Evolutionary conservation across 2,329 filamentous ascomycete species (phyloP).

Genomic region (Calonectria montana): DNA sequence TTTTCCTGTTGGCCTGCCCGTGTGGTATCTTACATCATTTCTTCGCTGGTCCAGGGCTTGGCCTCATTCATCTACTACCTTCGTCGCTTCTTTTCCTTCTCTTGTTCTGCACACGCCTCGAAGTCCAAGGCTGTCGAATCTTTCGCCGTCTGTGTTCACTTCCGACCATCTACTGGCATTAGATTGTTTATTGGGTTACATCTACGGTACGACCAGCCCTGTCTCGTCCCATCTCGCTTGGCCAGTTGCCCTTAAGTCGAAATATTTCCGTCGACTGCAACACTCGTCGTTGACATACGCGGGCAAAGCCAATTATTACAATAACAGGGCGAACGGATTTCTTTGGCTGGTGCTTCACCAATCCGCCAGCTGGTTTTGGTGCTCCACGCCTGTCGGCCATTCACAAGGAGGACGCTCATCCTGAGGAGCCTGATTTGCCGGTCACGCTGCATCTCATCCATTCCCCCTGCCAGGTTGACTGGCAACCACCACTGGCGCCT

Average conservation of each 20-base stretch:
- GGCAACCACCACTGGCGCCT: conserved; percentile 31
- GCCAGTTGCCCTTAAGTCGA: conserved; percentile 26
- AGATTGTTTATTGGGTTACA: conserved; percentile 22
- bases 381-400: conserved; percentile 39
- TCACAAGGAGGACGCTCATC: conserved; percentile 34
- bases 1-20: conserved; percentile 39
- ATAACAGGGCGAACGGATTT: conserved; percentile 36
- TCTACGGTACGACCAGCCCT: conserved; percentile 23
- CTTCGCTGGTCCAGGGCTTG: conserved; percentile 26
- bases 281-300: conserved; percentile 29
- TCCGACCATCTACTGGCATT: conserved; percentile 23
- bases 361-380: conserved; percentile 15
- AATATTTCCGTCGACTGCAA: conserved; percentile 23
- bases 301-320: conserved; percentile 36
- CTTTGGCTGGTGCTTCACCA: conserved; percentile 35
- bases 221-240: conserved; percentile 21
- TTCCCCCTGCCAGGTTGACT: conserved; percentile 36
- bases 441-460: conserved; percentile 32
- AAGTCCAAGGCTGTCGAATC: conserved; percentile 27
- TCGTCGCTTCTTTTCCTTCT: conserved; percentile 30
- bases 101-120: conserved; percentile 28
- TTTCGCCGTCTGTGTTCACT: conserved; percentile 19
- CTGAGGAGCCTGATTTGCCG: conserved; percentile 41
- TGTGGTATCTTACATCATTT: conserved; percentile 41
- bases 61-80: conserved; percentile 34